Percentiles rank a stretch among this genome's conserved stretches.
These are phyloP conservation scores for Penicillium pancosmium DNA, from an alignment of 495 filamentous ascomycete genomes.

Conservation along the genomic window DNA sequence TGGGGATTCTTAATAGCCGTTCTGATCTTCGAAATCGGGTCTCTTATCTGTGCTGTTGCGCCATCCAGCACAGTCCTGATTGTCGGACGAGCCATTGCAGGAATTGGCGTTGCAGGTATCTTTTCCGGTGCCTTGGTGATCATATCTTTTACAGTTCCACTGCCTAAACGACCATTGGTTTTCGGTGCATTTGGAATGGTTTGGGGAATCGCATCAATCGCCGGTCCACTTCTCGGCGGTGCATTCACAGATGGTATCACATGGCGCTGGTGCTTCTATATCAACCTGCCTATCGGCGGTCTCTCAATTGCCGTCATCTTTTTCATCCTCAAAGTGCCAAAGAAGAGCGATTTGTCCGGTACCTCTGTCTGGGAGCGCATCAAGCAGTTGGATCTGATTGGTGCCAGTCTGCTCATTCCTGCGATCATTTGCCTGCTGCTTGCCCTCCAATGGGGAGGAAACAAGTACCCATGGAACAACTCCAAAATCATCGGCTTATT, in stretches of 20 bases:
- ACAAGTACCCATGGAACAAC: conserved; percentile 38
- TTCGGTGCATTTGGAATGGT: conserved; percentile 69
- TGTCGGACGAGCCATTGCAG: conserved; percentile 74
- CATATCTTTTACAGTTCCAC: conserved; percentile 61
- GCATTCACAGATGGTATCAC: conserved; percentile 59
- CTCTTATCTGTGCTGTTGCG: conserved; percentile 69
- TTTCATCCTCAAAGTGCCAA: conserved; percentile 49
- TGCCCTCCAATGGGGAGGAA: conserved; percentile 48
- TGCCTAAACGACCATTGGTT: conserved; percentile 66
- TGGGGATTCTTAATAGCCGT: conserved; percentile 65
- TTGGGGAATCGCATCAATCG: conserved; percentile 69
- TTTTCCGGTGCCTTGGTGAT: conserved; percentile 76
- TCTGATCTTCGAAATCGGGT: conserved; percentile 72
- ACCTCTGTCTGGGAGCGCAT: conserved; percentile 24
- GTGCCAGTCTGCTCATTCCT: conserved; percentile 39
- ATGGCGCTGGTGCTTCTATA: conserved; percentile 88
- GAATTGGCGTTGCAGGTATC: conserved; percentile 68
- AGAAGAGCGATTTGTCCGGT: conserved; percentile 18
- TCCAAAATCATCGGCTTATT: conserved; percentile 39
- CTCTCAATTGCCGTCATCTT: conserved; percentile 56
- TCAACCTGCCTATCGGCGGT: conserved; percentile 70
- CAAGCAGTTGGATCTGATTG: conserved; percentile 36
- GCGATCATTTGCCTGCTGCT: conserved; percentile 42
- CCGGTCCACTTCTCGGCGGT: conserved; percentile 66
- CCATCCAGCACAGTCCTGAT: conserved; percentile 70